Percentiles rank a stretch among this genome's conserved stretches.
These are phyloP conservation scores for Secale cereale DNA, from an alignment of 176 grass and related monocot genomes.

Conservation along the genomic window DNA sequence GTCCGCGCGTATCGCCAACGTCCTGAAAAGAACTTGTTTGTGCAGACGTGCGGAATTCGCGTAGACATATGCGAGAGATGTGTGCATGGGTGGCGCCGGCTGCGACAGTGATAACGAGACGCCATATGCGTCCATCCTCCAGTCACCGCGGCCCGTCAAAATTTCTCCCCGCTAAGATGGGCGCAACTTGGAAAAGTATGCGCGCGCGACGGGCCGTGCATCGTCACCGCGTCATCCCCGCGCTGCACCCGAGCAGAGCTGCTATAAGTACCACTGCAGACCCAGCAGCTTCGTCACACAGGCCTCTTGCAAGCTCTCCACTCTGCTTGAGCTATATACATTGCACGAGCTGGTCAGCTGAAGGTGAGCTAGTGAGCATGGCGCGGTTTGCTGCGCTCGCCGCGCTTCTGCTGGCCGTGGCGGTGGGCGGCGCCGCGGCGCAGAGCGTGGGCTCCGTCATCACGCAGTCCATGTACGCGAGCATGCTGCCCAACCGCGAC, in stretches of 20 bases:
- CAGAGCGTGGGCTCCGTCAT: constrained; percentile 33
- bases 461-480: constrained; percentile 29
- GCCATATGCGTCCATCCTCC: background rate
- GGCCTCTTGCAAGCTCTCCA: background rate
- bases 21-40: background rate
- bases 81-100: too few relatives aligned
- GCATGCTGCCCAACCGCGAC: constrained; percentile 40
- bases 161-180: background rate
- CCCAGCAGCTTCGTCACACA: background rate
- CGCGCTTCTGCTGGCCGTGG: constrained; percentile 10
- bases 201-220: background rate
- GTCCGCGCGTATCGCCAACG: background rate
- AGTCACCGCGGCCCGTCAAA: too few relatives aligned
- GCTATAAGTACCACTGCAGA: background rate
- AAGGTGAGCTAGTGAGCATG: background rate
- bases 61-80: background rate
- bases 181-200: background rate
- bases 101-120: background rate
- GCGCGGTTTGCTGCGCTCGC: background rate
- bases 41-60: background rate
- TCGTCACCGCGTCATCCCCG: background rate
- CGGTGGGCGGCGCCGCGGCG: constrained; percentile 11
- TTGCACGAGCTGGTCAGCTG: background rate
- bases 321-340: background rate
- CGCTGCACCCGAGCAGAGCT: background rate